Base-by-base conservation (phyloP, 169 alveolate species). In the Eimeria maxima region DNA sequence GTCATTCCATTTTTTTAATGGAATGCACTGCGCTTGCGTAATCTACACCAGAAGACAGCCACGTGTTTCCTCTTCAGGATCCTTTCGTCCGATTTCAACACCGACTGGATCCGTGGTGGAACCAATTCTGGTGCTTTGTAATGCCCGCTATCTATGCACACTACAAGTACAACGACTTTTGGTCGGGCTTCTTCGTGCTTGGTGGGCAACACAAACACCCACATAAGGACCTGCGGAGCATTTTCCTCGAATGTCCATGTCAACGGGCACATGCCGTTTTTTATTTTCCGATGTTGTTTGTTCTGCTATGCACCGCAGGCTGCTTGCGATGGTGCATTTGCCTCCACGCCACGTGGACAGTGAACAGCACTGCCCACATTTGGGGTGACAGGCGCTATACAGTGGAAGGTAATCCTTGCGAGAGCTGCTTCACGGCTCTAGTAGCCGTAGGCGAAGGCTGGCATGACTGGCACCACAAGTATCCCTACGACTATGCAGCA, bases 401-500 rank as follows among this genome's bases (percentile, higher is more conserved):
- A 33, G 95, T 81, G 81, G n/a, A 74, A 29, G 83, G 69, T 24
- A 78, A 83, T 55, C 97, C 97, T 16, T 38, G 96, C 60, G 97
- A 96, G 96, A 50, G 87, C 76, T 42, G 67, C 57, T 96, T 97
- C 95, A 98, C 98, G 47, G 94, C 98, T 20, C 88, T 97, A 81
- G 97, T 97, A 55, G 98, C 99, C 60, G 93, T 97, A 53, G 99
- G 99, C 42, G 99, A 98, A 90, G 99, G 99, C 90, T 97, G 98
- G 97, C 99, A 98, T 96, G 97, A 97, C 96, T 98, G 98, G 98
- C 99, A 98, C 95, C 99, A 98, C 87, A 97, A 95, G 81, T 97
- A 97, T 90, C 98, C 98, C 4, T 97, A 96, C 91, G 98, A 98
- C 96, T 98, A 98, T 97, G 98, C 98, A 60, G 97, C 98, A 60